phyloP scores from a whole-genome alignment of 2,329 filamentous ascomycete species.

The Magnaporthales sp. region DNA sequence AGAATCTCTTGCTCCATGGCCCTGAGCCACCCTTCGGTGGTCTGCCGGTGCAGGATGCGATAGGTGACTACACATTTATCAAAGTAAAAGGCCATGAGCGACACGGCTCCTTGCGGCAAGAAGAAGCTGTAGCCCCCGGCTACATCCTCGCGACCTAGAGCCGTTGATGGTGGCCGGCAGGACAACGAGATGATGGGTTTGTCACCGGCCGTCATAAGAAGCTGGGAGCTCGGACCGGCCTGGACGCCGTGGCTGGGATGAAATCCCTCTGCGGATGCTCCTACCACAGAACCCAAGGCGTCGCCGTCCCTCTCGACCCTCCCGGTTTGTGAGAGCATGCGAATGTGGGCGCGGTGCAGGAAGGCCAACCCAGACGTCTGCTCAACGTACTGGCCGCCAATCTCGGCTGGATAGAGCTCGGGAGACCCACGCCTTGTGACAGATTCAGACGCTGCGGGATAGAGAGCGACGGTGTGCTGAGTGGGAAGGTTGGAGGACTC shows the following conservation, averaged over 20 bases:
- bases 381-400: conserved; percentile 47
- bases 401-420: conserved; percentile 22
- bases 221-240: conserved; percentile 13
- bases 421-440: conserved; percentile 16
- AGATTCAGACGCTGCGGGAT: conserved; percentile 3
- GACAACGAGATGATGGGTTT: conserved; percentile 16
- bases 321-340: conserved; percentile 32
- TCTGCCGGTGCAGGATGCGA: conserved; percentile 44
- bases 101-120: conserved; percentile 9
- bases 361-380: conserved; percentile 47
- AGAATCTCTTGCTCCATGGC: conserved; percentile 8
- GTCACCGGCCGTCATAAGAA: conserved; percentile 18
- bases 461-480: neutral
- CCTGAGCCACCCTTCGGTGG: conserved; percentile 33
- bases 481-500: neutral
- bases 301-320: neutral
- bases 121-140: conserved; percentile 9
- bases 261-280: conserved; percentile 9
- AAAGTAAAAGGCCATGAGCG: conserved; percentile 37
- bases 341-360: conserved; percentile 42
- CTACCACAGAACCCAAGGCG: conserved; percentile 9
- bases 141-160: too few species aligned
- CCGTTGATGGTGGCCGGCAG: conserved; percentile 1
- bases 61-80: conserved; percentile 52
- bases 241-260: conserved; percentile 8